Evolutionary conservation across 164 flowering plant genomes (phyloP).

Genomic region (Protea cynaroides): DNA sequence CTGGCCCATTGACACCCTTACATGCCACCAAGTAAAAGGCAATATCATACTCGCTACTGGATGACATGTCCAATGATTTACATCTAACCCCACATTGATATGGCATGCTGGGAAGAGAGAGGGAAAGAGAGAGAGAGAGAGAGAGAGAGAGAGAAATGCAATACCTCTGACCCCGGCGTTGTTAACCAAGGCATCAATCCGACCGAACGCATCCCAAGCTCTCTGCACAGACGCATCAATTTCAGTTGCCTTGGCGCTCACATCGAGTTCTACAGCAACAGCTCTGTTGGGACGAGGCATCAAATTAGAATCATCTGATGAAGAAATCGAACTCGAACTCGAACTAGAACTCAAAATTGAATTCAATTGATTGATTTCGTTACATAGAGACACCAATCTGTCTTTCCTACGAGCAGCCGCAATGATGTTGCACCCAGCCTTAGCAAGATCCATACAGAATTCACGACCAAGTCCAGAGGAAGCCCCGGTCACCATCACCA

Average conservation of each 20-base stretch:
- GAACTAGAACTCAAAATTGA: background rate
- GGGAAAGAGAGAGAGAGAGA: too few relatives aligned
- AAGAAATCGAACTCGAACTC: too few relatives aligned
- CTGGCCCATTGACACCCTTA: too few relatives aligned
- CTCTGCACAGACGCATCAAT: constrained; percentile 41
- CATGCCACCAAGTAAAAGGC: too few relatives aligned
- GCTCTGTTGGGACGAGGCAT: constrained; percentile 6
- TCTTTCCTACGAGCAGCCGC: constrained; percentile 76
- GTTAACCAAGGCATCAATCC: constrained; percentile 63
- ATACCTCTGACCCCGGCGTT: constrained; percentile 78
- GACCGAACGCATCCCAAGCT: constrained; percentile 81
- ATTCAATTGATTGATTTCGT: constrained; percentile 37
- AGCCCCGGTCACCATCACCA: constrained; percentile 72
- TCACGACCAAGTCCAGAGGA: constrained; percentile 72
- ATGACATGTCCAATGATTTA: too few relatives aligned
- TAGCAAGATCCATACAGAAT: constrained; percentile 55
- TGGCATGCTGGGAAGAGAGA: too few relatives aligned
- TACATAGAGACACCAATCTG: constrained; percentile 53
- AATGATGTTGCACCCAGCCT: constrained; percentile 56
- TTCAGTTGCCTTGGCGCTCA: constrained; percentile 32
- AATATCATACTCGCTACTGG: too few relatives aligned
- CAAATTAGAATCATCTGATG: background rate
- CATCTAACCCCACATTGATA: too few relatives aligned
- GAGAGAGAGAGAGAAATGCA: too few relatives aligned
- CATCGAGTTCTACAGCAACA: constrained; percentile 47